Conservation (phyloP, 2,329 filamentous ascomycete species). For the Arachnomyces sp. region DNA sequence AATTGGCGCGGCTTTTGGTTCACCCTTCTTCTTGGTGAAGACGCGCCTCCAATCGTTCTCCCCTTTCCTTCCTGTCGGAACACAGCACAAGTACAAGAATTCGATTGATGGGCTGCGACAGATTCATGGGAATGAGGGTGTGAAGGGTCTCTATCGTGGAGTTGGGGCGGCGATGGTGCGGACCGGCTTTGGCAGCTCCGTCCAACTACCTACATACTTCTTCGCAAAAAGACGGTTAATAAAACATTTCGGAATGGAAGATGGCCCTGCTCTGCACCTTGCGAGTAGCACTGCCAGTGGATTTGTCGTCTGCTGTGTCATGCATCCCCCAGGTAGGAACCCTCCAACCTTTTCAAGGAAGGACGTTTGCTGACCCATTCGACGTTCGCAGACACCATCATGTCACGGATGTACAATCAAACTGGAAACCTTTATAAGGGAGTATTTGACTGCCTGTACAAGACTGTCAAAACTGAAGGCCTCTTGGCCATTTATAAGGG, state of each 20-base stretch:
- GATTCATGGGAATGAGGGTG: slow-evolving; percentile 71
- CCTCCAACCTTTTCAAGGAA: not conserved
- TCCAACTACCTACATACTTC: slow-evolving; percentile 96
- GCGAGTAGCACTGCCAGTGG: slow-evolving; percentile 83
- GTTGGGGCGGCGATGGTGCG: slow-evolving; percentile 91
- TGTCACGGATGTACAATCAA: slow-evolving; percentile 98
- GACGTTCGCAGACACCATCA: slow-evolving; percentile 74
- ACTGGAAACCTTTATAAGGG: slow-evolving; percentile 94
- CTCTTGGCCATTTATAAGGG: slow-evolving; percentile 94
- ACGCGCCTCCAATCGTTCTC: slow-evolving; percentile 92
- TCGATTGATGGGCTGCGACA: slow-evolving; percentile 73
- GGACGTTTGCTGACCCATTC: slow-evolving; percentile 6
- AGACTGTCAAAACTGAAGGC: slow-evolving; percentile 88
- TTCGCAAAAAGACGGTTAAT: slow-evolving; percentile 85
- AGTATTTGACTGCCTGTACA: slow-evolving; percentile 82
- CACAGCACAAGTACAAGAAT: slow-evolving; percentile 88
- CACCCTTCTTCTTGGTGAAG: slow-evolving; percentile 96
- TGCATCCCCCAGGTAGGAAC: slow-evolving; percentile 81
- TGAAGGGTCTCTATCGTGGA: slow-evolving; percentile 78
- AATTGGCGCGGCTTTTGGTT: slow-evolving; percentile 84
- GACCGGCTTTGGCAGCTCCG: slow-evolving; percentile 90
- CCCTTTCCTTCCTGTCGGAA: slow-evolving; percentile 85
- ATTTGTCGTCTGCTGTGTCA: slow-evolving; percentile 93
- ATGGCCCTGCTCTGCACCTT: slow-evolving; percentile 82
- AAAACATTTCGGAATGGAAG: slow-evolving; percentile 77